A percentile compares a stretch with the other conserved stretches of the same genome.
phyloP scores from a whole-genome alignment of 768 basidiomycete genomes.

The Phallus indusiatus region DNA sequence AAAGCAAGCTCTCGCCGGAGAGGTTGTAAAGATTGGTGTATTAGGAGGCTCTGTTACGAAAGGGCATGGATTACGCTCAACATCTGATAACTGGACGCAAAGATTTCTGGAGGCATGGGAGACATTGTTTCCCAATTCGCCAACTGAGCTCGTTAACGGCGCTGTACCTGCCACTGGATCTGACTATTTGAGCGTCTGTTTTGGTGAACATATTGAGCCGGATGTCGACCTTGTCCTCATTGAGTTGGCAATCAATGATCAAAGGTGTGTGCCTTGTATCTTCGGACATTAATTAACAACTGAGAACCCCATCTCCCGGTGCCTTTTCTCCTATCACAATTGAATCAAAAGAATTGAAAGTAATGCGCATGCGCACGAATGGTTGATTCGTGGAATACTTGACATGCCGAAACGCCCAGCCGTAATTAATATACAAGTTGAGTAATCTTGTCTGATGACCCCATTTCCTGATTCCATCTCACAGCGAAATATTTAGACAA shows the following conservation, averaged over 20 bases:
- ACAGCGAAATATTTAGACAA: background rate
- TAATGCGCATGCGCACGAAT: constrained; percentile 24
- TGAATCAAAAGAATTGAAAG: background rate
- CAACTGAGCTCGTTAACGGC: background rate
- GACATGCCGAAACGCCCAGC: constrained; percentile 21
- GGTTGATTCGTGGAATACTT: constrained; percentile 21
- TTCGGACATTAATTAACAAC: too few relatives aligned
- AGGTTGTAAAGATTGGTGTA: constrained; percentile 26
- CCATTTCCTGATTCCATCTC: background rate
- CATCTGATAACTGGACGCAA: background rate
- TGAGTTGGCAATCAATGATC: constrained; percentile 25
- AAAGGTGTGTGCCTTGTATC: background rate
- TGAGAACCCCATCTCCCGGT: constrained; percentile 9
- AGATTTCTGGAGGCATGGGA: background rate
- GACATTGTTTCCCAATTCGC: background rate
- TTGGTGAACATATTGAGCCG: constrained; percentile 21
- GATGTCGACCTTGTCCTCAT: constrained; percentile 23
- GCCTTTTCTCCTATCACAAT: background rate
- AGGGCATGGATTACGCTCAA: background rate
- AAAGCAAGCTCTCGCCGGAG: constrained; percentile 27
- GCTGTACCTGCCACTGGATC: constrained; percentile 19
- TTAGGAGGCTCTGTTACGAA: constrained; percentile 21
- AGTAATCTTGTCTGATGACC: background rate
- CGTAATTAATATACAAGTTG: constrained; percentile 19
- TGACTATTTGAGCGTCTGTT: constrained; percentile 24